Conservation (phyloP, 2,329 filamentous ascomycete species). For the Teratosphaeriaceae sp. region DNA sequence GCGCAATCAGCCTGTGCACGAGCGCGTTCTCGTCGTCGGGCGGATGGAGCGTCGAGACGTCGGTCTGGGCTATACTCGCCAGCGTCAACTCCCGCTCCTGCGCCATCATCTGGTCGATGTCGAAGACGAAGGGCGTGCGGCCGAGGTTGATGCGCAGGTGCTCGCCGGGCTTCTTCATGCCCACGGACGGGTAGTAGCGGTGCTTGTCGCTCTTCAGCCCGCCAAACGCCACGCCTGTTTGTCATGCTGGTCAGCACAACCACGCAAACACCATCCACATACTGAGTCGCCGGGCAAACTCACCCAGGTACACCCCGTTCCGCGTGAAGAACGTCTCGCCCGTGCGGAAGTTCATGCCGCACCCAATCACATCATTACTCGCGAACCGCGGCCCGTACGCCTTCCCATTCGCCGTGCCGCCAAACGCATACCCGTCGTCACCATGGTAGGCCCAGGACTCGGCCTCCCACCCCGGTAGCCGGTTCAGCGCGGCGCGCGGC, state of each 20-base stretch:
- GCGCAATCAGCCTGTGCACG: slow-evolving; percentile 74
- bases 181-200: slow-evolving; percentile 53
- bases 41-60: slow-evolving; percentile 55
- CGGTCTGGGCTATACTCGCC: slow-evolving; percentile 53
- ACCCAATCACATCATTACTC: slow-evolving; percentile 55
- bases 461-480: slow-evolving; percentile 59
- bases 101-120: slow-evolving; percentile 81
- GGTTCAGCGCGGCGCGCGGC: slow-evolving; percentile 51
- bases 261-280: background rate
- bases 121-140: slow-evolving; percentile 73
- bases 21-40: slow-evolving; percentile 66
- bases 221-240: slow-evolving; percentile 60
- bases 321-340: slow-evolving; percentile 59
- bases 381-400: slow-evolving; percentile 55
- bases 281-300: slow-evolving; percentile 12
- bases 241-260: slow-evolving; percentile 6
- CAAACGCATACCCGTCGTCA: slow-evolving; percentile 59
- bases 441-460: slow-evolving; percentile 63
- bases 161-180: slow-evolving; percentile 59
- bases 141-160: slow-evolving; percentile 57
- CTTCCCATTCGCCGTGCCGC: slow-evolving; percentile 50
- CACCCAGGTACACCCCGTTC: slow-evolving; percentile 54
- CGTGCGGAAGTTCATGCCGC: slow-evolving; percentile 58
- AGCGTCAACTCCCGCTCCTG: slow-evolving; percentile 55
- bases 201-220: slow-evolving; percentile 55